Base-by-base conservation (phyloP, 2,329 filamentous ascomycete species). In the Beauveria medogensis region DNA sequence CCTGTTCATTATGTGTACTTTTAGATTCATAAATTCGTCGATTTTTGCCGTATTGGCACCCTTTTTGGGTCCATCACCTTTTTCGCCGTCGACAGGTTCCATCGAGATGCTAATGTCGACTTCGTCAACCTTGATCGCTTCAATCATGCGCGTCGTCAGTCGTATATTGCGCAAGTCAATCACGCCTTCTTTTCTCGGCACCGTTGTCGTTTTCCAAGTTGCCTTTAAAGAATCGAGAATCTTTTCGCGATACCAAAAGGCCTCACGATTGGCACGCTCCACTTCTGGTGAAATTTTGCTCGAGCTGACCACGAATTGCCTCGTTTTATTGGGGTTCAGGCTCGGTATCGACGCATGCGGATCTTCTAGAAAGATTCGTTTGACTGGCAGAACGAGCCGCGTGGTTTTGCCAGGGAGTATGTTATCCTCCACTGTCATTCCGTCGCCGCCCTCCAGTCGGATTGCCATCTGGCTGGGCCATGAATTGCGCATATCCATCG, bases 281-380 rank as follows among this genome's bases (percentile, higher is more conserved):
- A 82, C 83, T 65, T 94, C 91, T 0, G 91, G 89, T 0, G 89
- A 87, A 60, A 92, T 84, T 67, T 90, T 90, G 69, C 85, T 87
- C 18, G 87, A 84, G 72, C 89, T 94, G 48, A 96, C 90, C 34
- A 97, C 90, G 68, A 96, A 97, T 69, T 97, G 92, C n/a, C 92
- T 84, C 69, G 91, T 88, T n/a, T 88, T 86, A 0, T 88, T 86
- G 0, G 89, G 88, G 65, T 93, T 92, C 10, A 96, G 79, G 1
- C 86, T 87, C 1, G 92, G 92, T 44, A 97, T 90, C 1, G 88
- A 80, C 2, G 87, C 86, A 69, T 92, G 85, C 3, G 91, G 86
- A 64, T 94, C 84, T n/a, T 86, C 80, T 22, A 96, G 73, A 69
- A 89, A 90, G 44, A 95, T 80, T 41, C 90, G 85, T 59, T 84